phyloP scores from a whole-genome alignment of 345 rosid genomes.

The Adansonia digitata region DNA sequence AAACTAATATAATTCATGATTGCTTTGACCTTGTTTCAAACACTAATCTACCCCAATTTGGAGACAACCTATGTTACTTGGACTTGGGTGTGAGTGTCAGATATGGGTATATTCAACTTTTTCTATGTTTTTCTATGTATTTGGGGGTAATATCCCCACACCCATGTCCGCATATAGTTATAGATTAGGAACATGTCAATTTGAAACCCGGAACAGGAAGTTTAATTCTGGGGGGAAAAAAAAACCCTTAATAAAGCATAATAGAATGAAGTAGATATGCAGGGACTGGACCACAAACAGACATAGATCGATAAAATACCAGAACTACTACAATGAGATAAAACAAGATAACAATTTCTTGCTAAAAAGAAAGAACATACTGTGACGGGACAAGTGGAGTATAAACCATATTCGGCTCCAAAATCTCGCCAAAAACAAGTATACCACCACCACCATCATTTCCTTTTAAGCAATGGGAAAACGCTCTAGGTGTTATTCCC shows the following conservation, averaged over 20 bases:
- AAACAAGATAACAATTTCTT: not conserved
- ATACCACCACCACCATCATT: constrained; percentile 76
- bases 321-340: not conserved
- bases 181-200: not conserved
- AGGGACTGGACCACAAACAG: not conserved
- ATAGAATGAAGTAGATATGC: not conserved
- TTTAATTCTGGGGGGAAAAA: not conserved
- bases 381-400: constrained; percentile 81
- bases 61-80: too few relatives aligned
- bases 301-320: not conserved
- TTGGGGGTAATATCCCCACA: too few relatives aligned
- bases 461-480: constrained; percentile 95
- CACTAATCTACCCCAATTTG: too few relatives aligned
- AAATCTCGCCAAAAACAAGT: constrained; percentile 86
- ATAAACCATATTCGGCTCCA: constrained; percentile 83
- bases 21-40: too few relatives aligned
- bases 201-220: not conserved
- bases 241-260: not conserved
- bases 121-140: too few relatives aligned
- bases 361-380: constrained; percentile 36
- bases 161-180: not conserved
- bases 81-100: too few relatives aligned
- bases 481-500: constrained; percentile 67
- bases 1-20: not conserved
- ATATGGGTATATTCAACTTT: too few relatives aligned